Evolutionary conservation across 352 stramenopile species (phyloP).

Genomic region (Phytophthora podocarpi): DNA sequence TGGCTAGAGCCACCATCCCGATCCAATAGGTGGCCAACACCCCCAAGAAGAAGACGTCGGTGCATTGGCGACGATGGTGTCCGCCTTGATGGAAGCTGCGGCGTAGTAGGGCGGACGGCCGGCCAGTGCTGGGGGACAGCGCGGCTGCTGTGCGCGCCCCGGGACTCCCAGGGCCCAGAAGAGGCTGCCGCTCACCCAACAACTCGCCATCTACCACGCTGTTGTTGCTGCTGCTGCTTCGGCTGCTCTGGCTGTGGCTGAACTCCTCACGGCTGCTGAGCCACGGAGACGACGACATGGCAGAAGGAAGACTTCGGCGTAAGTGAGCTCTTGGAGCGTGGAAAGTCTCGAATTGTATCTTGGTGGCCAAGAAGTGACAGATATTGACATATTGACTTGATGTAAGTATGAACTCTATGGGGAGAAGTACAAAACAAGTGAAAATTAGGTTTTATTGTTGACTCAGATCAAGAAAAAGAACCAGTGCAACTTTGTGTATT

Average conservation of each 20-base stretch:
- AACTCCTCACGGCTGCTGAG: conserved; percentile 19
- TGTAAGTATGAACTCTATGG: background rate
- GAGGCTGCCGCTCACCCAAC: conserved; percentile 48
- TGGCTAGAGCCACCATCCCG: conserved; percentile 73
- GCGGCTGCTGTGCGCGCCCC: conserved; percentile 37
- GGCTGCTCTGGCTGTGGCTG: conserved; percentile 29
- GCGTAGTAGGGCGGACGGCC: conserved; percentile 38
- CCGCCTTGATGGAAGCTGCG: conserved; percentile 42
- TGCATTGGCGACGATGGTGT: conserved; percentile 54
- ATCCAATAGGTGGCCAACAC: conserved; percentile 75
- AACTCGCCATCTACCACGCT: conserved; percentile 21
- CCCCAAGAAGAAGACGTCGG: conserved; percentile 60
- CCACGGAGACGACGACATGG: conserved; percentile 10
- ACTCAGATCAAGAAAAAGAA: too few relatives aligned
- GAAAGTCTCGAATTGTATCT: conserved; percentile 12
- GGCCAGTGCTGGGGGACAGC: conserved; percentile 57
- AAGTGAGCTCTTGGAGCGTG: conserved; percentile 6
- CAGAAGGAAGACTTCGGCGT: too few relatives aligned
- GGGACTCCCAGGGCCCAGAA: conserved; percentile 31
- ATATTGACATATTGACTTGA: conserved; percentile 11
- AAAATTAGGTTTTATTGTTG: background rate
- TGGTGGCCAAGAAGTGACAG: background rate
- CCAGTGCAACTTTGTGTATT: too few relatives aligned
- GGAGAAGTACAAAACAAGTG: background rate
- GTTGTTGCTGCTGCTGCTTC: conserved; percentile 7